Evolutionary conservation across 176 grass and related monocot genomes (phyloP).

Genomic region (Pontederia paniculata): DNA sequence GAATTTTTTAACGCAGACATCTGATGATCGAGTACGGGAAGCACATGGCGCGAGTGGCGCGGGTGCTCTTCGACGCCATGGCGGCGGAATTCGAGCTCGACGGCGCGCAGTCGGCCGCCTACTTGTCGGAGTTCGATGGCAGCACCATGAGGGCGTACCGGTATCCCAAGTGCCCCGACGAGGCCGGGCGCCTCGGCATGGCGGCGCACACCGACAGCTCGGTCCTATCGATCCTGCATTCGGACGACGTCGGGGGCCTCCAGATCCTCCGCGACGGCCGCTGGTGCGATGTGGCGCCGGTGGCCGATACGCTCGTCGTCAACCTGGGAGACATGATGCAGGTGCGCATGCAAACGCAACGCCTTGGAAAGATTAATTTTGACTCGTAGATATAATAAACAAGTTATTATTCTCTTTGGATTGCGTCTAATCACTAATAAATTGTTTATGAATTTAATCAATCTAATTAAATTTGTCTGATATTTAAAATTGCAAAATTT

Average conservation of each 20-base stretch:
- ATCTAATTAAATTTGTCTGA: too few species aligned
- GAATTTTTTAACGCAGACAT: conserved; percentile 11
- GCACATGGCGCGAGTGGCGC: conserved; percentile 60
- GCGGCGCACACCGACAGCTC: conserved; percentile 82
- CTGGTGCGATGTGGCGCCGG: conserved; percentile 31
- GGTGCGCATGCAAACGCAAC: background rate
- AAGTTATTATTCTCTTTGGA: too few species aligned
- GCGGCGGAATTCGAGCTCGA: conserved; percentile 29
- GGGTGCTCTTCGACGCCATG: conserved; percentile 41
- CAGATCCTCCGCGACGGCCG: conserved; percentile 32
- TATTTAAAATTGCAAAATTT: too few species aligned
- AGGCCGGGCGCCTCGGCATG: conserved; percentile 36
- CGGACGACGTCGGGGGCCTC: conserved; percentile 43
- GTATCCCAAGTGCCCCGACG: conserved; percentile 38
- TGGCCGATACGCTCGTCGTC: conserved; percentile 31
- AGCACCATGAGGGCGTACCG: conserved; percentile 58
- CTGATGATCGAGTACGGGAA: conserved; percentile 38
- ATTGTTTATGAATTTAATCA: too few species aligned
- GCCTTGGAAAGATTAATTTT: too few species aligned
- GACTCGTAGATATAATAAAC: too few species aligned
- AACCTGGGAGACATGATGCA: conserved; percentile 72
- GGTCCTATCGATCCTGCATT: conserved; percentile 50
- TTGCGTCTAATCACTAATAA: too few species aligned
- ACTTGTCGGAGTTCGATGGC: conserved; percentile 44
- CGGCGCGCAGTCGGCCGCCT: conserved; percentile 6